Conservation (phyloP, 1,139 yeast species). For the Scheffersomyces titani region DNA sequence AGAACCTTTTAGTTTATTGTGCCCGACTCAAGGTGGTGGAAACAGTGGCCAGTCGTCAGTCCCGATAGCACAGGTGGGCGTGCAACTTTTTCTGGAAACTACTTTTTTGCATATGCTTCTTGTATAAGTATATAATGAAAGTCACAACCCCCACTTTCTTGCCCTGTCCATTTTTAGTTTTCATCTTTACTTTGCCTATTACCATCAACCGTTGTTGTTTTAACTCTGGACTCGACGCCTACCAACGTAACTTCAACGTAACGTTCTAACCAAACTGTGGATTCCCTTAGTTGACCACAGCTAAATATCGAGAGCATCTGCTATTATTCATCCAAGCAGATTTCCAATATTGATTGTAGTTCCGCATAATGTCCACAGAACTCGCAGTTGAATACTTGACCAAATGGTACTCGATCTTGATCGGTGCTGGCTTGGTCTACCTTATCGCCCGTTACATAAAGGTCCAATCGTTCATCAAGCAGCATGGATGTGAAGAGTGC, state of each 20-base stretch:
- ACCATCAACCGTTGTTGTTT: not conserved
- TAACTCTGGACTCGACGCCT: not conserved
- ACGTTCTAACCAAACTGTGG: not conserved
- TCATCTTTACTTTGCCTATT: not conserved
- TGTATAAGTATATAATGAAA: not conserved
- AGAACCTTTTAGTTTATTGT: not conserved
- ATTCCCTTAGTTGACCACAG: not conserved
- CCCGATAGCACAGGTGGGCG: not conserved
- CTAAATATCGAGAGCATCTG: not conserved
- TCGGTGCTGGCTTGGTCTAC: slow-evolving; percentile 11
- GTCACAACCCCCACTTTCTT: not conserved
- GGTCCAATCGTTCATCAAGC: slow-evolving; percentile 13
- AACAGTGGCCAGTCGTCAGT: not conserved
- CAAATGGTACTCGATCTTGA: slow-evolving; percentile 17
- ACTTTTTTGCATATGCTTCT: not conserved
- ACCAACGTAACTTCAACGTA: not conserved
- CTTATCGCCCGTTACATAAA: slow-evolving; percentile 9
- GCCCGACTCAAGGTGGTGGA: not conserved
- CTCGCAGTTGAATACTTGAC: slow-evolving; percentile 8
- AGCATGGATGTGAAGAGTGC: slow-evolving; percentile 23
- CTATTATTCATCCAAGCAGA: not conserved
- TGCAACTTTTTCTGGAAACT: not conserved
- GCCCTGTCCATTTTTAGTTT: not conserved
- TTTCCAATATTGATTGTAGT: not conserved
- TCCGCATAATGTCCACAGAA: not conserved